Evolutionary conservation across 1,284 basidiomycete genomes (phyloP).

Genomic region (Gomphus bonarii): DNA sequence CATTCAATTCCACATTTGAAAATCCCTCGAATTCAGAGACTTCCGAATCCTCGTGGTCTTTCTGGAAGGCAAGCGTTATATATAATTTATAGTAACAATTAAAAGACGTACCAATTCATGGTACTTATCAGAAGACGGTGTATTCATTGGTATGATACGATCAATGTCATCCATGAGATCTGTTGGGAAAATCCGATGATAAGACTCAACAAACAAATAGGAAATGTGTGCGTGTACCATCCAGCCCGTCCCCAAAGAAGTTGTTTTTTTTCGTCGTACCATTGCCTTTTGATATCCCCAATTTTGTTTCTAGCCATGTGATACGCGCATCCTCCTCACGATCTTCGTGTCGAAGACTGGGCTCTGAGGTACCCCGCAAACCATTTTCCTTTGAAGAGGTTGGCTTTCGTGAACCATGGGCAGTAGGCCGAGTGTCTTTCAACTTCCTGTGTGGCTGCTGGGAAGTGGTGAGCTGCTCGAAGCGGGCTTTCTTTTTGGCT

Average conservation of each 20-base stretch:
- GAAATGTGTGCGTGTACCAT: conserved; percentile 43
- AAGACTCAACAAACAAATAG: not conserved
- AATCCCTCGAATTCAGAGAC: conserved; percentile 21
- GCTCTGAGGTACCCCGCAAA: not conserved
- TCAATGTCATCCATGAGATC: conserved; percentile 33
- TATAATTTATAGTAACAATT: not conserved
- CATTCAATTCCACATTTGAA: not conserved
- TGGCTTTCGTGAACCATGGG: not conserved
- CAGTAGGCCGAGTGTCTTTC: not conserved
- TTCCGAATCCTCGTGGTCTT: conserved; percentile 14
- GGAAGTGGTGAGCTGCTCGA: not conserved
- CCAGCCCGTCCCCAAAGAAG: conserved; percentile 36
- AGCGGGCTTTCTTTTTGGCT: not conserved
- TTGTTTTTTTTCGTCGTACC: conserved; percentile 29
- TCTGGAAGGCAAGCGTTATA: conserved; percentile 10
- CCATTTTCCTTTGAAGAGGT: not conserved
- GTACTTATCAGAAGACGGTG: conserved; percentile 21
- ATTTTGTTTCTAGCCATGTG: conserved; percentile 61
- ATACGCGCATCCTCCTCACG: conserved; percentile 71
- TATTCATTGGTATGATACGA: conserved; percentile 28
- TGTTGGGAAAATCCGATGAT: conserved; percentile 10
- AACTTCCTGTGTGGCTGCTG: not conserved
- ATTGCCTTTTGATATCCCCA: conserved; percentile 34
- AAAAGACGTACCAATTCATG: conserved; percentile 26
- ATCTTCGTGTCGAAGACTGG: conserved; percentile 23